phyloP scores from a whole-genome alignment of 768 basidiomycete genomes.

The Amanita pallidorosea region DNA sequence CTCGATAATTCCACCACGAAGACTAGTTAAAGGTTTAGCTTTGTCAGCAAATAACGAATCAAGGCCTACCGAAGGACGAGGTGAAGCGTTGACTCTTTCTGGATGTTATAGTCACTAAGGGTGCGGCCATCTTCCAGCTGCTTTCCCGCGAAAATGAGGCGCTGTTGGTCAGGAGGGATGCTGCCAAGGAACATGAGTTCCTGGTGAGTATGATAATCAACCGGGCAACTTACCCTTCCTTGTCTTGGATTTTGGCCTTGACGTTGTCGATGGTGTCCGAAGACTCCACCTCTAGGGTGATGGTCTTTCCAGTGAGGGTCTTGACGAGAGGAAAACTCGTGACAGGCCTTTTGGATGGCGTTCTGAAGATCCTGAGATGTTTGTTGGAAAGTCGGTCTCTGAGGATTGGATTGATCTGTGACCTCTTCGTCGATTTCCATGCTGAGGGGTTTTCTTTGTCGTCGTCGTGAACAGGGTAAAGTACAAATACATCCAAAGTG shows the following conservation, averaged over 20 bases:
- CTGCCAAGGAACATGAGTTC: constrained; percentile 24
- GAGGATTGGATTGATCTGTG: too few species aligned
- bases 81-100: constrained; percentile 97
- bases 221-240: constrained; percentile 34
- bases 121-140: constrained; percentile 98
- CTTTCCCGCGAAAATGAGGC: constrained; percentile 95
- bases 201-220: background rate
- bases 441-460: too few species aligned
- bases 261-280: constrained; percentile 96
- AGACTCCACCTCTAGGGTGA: constrained; percentile 97
- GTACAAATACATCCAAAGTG: too few species aligned
- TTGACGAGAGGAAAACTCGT: too few species aligned
- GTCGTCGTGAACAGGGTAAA: too few species aligned
- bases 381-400: too few species aligned
- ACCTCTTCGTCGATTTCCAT: too few species aligned
- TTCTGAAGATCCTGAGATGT: too few species aligned
- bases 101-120: constrained; percentile 94
- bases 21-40: constrained; percentile 32
- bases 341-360: too few species aligned
- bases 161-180: constrained; percentile 92
- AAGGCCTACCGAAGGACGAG: constrained; percentile 79
- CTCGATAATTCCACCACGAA: constrained; percentile 98
- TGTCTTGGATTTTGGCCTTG: constrained; percentile 61
- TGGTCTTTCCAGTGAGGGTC: constrained; percentile 94
- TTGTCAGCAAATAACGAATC: background rate